These are phyloP conservation scores for Microcos paniculata DNA, from an alignment of 345 rosid species.

Conservation along the genomic window DNA sequence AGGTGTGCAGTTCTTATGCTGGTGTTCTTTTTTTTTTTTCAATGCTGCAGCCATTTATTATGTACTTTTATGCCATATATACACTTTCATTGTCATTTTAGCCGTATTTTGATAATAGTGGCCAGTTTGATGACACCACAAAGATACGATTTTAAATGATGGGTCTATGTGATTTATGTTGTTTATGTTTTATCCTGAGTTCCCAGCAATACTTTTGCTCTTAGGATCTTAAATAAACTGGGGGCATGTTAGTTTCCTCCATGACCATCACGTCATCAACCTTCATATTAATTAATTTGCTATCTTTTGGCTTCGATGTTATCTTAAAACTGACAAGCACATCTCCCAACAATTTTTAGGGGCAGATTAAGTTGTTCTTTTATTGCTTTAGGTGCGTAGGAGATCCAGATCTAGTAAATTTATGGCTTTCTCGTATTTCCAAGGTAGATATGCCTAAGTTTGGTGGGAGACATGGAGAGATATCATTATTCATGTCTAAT, in stretches of 20 bases:
- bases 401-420: not conserved
- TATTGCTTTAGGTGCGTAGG: not conserved
- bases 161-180: not conserved
- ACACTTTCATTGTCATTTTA: not conserved
- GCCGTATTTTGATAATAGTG: not conserved
- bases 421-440: not conserved
- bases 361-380: not conserved
- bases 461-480: not conserved
- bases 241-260: not conserved
- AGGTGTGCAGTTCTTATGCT: conserved; percentile 58
- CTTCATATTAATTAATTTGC: not conserved
- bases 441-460: not conserved
- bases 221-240: not conserved
- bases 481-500: not conserved
- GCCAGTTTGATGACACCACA: not conserved
- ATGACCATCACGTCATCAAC: not conserved
- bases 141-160: not conserved
- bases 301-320: not conserved
- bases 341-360: not conserved
- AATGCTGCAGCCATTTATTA: not conserved
- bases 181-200: not conserved
- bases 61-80: not conserved
- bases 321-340: not conserved
- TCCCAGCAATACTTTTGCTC: not conserved
- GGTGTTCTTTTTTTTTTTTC: not conserved